Evolutionary conservation across 2,329 filamentous ascomycete genomes (phyloP), one percentile per base, ranked within the genome.

Genomic region (Verticillium nubilum): DNA sequence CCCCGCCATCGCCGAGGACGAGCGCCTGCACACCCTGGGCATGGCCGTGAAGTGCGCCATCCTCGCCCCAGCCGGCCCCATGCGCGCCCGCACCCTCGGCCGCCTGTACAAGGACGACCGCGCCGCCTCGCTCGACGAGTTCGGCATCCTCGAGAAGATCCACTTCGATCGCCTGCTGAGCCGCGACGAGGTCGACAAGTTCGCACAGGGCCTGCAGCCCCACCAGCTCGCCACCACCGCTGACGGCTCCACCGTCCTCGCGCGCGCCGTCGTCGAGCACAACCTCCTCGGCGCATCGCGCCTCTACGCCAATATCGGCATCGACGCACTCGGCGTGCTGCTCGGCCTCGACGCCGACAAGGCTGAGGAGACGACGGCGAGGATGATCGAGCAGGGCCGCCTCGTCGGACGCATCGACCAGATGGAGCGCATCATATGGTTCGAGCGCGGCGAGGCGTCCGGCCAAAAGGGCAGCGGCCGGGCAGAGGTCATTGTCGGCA

Each of bases 381-480:
- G 86, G 67, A 99, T 99, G 95, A 91, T 99, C 67, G 93, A 98
- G 78, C 93, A 97, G 74, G 92, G 91, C 10, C 86, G 95, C 31
- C 76, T 99, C 57, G 85, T 89, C 3, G 95, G 94, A 7, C 87
- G 89, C 60, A 98, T 99, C 68, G 94, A 99, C 74, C 95, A 99
- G 78, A 93, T 99, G 60, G 91, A 92, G 59, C 84, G 89, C 15
- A 78, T 93, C 12, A 93, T 99, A 61, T 92, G 87, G 77, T 99
- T 99, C 71, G 91, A 95, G 74, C 80, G 75, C 69, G 86, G 86
- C 31, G 88, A 91, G 68, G 87, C 86, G 7, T 87, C 85, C 3
- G 88, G 86, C 1, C 81, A 88, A 70, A 86, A 86, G 68, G 85
- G 86, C 58, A 90, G 85, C 61, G 82, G 85, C n/a, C 80, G 85